phyloP scores from a whole-genome alignment of 495 filamentous ascomycete species.

The Margaritispora aquatica region DNA sequence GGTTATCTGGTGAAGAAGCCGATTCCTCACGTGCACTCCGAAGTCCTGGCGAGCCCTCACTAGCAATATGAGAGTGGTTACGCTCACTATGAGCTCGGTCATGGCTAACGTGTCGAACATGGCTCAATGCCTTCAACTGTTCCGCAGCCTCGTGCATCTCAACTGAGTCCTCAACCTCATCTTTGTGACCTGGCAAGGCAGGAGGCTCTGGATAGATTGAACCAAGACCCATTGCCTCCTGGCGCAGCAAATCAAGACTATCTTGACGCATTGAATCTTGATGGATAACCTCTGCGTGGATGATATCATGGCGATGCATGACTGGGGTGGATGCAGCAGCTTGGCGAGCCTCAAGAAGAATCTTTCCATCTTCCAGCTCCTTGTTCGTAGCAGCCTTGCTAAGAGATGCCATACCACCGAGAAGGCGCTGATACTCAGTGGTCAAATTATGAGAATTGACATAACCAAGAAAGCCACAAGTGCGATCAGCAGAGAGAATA shows the following conservation, averaged over 20 bases:
- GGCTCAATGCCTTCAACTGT: constrained; percentile 51
- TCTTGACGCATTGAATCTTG: constrained; percentile 11
- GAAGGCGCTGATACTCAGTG: constrained; percentile 45
- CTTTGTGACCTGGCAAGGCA: constrained; percentile 27
- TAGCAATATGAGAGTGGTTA: constrained; percentile 23
- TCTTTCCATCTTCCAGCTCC: constrained; percentile 42
- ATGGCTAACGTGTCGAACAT: constrained; percentile 43
- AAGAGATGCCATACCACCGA: constrained; percentile 32
- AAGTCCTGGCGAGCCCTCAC: constrained; percentile 28
- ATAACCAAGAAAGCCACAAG: constrained; percentile 49
- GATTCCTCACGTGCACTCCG: constrained; percentile 34
- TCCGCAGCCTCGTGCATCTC: constrained; percentile 55
- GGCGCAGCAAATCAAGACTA: constrained; percentile 4
- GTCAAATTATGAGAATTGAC: constrained; percentile 53
- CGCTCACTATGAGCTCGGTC: constrained; percentile 26
- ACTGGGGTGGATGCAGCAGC: constrained; percentile 22
- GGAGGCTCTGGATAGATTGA: constrained; percentile 16
- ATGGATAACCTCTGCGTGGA: constrained; percentile 4
- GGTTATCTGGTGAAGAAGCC: constrained; percentile 33
- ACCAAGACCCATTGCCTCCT: constrained; percentile 10
- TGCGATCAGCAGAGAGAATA: constrained; percentile 46
- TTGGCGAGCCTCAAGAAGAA: constrained; percentile 36
- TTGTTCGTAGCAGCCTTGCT: constrained; percentile 31
- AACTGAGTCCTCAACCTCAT: constrained; percentile 48
- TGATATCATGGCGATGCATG: constrained; percentile 18